These are phyloP conservation scores for Chaetomiaceae sp. DNA, from an alignment of 2,329 filamentous ascomycete species.

Conservation along the genomic window DNA sequence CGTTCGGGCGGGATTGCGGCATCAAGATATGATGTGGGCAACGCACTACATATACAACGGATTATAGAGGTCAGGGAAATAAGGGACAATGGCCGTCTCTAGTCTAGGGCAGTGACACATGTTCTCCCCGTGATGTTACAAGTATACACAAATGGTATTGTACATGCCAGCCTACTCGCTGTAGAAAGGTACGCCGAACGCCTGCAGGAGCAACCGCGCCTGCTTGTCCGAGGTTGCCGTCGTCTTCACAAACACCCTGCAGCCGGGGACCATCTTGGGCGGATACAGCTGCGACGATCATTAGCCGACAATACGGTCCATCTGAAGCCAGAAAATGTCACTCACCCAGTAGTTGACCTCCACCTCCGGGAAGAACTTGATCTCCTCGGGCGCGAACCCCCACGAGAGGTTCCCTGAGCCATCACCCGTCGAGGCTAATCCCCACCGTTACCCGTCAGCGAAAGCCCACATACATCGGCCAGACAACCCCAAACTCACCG, in stretches of 20 bases:
- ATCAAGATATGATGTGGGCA: conserved; percentile 8
- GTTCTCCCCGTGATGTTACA: conserved; percentile 13
- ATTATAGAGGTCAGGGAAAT: conserved; percentile 5
- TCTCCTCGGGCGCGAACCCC: conserved; percentile 68
- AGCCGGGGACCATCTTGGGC: conserved; percentile 72
- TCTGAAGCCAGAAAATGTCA: conserved; percentile 20
- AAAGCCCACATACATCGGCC: background rate
- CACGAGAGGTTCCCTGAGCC: conserved; percentile 80
- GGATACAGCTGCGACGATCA: conserved; percentile 46
- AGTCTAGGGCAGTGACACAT: background rate
- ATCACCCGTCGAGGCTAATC: conserved; percentile 62
- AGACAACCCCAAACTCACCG: conserved; percentile 27
- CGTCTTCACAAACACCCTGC: conserved; percentile 77
- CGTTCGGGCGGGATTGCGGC: conserved; percentile 27
- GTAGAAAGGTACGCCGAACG: conserved; percentile 74
- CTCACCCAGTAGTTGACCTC: conserved; percentile 92
- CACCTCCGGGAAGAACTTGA: conserved; percentile 85
- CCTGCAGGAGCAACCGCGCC: conserved; percentile 66
- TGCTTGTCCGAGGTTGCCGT: conserved; percentile 80
- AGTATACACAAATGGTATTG: conserved; percentile 18
- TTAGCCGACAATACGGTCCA: too few species aligned
- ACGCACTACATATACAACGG: background rate
- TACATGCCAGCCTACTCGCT: conserved; percentile 37
- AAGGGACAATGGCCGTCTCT: background rate
- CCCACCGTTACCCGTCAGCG: background rate